phyloP scores from a whole-genome alignment of 2,329 filamentous ascomycete genomes.

The Pestalotiopsis sp. region DNA sequence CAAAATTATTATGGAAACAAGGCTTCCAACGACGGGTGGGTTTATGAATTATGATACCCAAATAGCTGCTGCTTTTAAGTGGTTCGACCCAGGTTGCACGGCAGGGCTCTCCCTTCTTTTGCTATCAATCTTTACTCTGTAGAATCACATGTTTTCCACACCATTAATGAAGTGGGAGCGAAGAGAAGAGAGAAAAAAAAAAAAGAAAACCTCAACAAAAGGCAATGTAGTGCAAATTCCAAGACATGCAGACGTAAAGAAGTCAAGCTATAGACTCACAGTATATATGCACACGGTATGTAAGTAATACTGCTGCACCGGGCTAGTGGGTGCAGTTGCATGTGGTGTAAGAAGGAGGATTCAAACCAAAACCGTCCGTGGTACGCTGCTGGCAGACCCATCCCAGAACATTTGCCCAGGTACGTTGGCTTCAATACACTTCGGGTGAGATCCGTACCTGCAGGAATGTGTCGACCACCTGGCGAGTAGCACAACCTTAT shows the following conservation, averaged over 20 bases:
- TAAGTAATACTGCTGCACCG: too few relatives aligned
- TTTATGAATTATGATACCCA: not conserved
- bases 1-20: not conserved
- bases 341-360: too few relatives aligned
- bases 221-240: not conserved
- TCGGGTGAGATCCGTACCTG: constrained; percentile 3
- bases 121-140: not conserved
- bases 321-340: too few relatives aligned
- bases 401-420: not conserved
- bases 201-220: not conserved
- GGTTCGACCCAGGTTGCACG: not conserved
- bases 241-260: not conserved
- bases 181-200: not conserved
- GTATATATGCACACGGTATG: too few relatives aligned
- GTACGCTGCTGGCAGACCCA: not conserved
- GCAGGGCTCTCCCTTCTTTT: not conserved
- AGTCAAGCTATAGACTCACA: not conserved
- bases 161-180: not conserved
- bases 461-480: not conserved
- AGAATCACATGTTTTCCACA: not conserved
- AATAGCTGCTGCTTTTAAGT: not conserved
- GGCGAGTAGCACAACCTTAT: not conserved
- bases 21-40: not conserved
- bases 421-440: not conserved
- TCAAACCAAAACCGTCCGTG: too few relatives aligned